Percentiles rank a stretch among this genome's conserved stretches.
phyloP scores from a whole-genome alignment of 768 basidiomycete species.

The Tubosaeta sp. region DNA sequence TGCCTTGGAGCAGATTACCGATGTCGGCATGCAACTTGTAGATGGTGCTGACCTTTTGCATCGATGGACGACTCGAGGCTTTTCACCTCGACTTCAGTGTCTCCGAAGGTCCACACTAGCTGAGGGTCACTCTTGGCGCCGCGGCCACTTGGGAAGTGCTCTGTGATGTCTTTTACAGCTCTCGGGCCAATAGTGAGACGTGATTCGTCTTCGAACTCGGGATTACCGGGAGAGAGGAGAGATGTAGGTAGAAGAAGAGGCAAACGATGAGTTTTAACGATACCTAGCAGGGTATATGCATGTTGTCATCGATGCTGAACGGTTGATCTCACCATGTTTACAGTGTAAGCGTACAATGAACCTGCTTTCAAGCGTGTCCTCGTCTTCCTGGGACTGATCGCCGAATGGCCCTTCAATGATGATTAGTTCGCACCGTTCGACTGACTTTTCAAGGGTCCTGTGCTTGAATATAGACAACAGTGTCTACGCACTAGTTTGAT shows the following conservation, averaged over 20 bases:
- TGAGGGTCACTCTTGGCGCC: constrained; percentile 69
- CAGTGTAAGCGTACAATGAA: constrained; percentile 72
- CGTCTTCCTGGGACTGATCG: constrained; percentile 32
- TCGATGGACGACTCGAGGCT: constrained; percentile 66
- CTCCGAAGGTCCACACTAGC: constrained; percentile 75
- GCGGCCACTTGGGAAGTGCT: constrained; percentile 69
- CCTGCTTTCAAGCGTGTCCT: constrained; percentile 66
- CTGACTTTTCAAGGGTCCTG: constrained; percentile 67
- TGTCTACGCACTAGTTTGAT: constrained; percentile 39
- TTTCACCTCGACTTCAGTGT: constrained; percentile 62
- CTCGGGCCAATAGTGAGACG: constrained; percentile 68
- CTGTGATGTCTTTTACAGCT: constrained; percentile 71
- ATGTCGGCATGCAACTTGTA: not conserved
- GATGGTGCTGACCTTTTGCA: constrained; percentile 46
- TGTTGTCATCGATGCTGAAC: not conserved
- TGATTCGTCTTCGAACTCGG: constrained; percentile 56
- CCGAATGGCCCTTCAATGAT: constrained; percentile 51
- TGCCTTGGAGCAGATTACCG: constrained; percentile 36
- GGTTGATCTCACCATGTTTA: constrained; percentile 61
- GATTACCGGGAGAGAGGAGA: constrained; percentile 63
- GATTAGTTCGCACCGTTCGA: constrained; percentile 72
- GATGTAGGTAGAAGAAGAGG: constrained; percentile 54
- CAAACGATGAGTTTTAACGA: constrained; percentile 78
- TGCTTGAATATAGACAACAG: constrained; percentile 73
- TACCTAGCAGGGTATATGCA: constrained; percentile 42